Evolutionary conservation across 2,329 filamentous ascomycete species (phyloP).

Genomic region (Ophiostoma himal-ulmi): DNA sequence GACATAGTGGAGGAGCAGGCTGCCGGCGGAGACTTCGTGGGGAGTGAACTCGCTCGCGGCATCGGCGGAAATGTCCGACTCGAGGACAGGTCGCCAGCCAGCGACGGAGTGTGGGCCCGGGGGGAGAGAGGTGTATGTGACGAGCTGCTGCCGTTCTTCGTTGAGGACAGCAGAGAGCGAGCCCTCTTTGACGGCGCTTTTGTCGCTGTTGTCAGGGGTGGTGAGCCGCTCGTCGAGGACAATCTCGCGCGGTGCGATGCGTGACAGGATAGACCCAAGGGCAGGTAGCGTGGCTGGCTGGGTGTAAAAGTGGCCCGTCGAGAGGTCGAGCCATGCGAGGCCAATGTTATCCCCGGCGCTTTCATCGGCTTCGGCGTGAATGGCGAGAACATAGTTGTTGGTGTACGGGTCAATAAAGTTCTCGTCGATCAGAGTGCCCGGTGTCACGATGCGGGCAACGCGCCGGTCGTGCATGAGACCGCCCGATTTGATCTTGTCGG

Average conservation of each 20-base stretch:
- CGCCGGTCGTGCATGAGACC: conserved; percentile 78
- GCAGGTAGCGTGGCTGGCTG: conserved; percentile 65
- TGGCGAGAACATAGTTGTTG: conserved; percentile 85
- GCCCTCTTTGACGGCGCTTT: not conserved
- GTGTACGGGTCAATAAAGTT: conserved; percentile 92
- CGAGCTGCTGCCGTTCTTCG: conserved; percentile 48
- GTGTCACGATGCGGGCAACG: conserved; percentile 83
- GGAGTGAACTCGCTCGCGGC: conserved; percentile 53
- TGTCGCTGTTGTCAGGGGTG: not conserved
- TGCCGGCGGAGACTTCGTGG: conserved; percentile 70
- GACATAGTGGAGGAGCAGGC: conserved; percentile 78
- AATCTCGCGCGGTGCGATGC: conserved; percentile 78
- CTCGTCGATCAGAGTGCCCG: conserved; percentile 93
- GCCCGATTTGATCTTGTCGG: conserved; percentile 65
- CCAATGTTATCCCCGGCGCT: conserved; percentile 45
- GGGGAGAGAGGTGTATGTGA: not conserved
- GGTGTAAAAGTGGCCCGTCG: conserved; percentile 89
- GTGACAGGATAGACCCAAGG: conserved; percentile 73
- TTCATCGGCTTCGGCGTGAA: conserved; percentile 48
- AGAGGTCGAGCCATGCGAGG: conserved; percentile 89
- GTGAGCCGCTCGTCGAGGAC: conserved; percentile 64
- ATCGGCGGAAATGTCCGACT: conserved; percentile 58
- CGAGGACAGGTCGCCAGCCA: conserved; percentile 72
- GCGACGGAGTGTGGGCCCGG: conserved; percentile 42
- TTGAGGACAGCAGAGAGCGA: conserved; percentile 58